Evolutionary conservation across 257 asterid genomes (phyloP), one percentile per base, ranked within the genome.

Genomic region (Capsicum pubescens): DNA sequence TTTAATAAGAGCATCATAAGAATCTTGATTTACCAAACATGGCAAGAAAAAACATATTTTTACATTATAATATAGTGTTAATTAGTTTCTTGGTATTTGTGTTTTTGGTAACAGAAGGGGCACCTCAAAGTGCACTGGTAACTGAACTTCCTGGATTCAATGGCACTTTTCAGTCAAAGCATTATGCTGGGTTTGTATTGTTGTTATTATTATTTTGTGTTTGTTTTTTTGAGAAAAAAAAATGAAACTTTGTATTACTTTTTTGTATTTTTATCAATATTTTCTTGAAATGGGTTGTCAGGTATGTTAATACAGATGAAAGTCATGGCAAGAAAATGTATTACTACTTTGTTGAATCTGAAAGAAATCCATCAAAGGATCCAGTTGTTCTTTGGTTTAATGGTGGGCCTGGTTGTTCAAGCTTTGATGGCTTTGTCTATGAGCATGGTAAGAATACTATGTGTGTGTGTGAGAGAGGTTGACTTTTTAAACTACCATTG

Each of bases 351-450:
- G 98, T 96, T 86, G 95, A 90, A 84, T 96, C 99, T 64, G 97
- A 93, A 81, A 87, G 94, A 82, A 90, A 83, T 57, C 93, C 98
- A 58, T 89, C 93, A 1, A 83, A 82, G 55, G 99, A 96, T 88
- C 99, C 98, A 12, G 86, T 96, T 55, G 98, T 94, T 79, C 94
- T 96, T 56, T 96, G 98, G 99, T 98, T 96, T 36, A 96, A 96
- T 87, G 99, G 99, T 52, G 99, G 98, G 7, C 99, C 99, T 12
- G 99, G 99, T 6, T 94, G 99, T 87, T 96, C 99, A 14, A 96
- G 99, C 92, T 96, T 96, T 70, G 99, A 96, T 92, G 99, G 97
- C 32, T 96, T 94, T 83, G 93, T 96, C 81, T 96, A 93, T 86
- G 99, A 96, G 81, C 97, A 96, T 61, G 99, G 99, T 96, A 91